Conservation (phyloP, 106 monocot genomes). For the Cymbidium sinense region DNA sequence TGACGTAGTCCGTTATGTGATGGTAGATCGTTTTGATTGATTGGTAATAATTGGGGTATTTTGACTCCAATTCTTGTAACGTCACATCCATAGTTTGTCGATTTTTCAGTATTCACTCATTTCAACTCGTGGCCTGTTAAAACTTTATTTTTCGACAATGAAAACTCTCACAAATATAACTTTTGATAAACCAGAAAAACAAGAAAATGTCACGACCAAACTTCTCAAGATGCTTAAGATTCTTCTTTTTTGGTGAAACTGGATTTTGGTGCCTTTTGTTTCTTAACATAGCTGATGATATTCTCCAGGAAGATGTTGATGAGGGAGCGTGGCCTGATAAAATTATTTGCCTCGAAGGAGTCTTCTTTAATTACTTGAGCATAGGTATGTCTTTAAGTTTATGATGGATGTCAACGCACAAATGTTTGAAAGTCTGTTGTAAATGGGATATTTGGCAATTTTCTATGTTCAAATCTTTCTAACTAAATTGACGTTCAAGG, state of each 20-base stretch:
- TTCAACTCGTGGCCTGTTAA: too few relatives aligned
- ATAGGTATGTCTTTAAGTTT: conserved; percentile 38
- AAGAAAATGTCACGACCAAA: too few relatives aligned
- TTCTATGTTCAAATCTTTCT: neutral
- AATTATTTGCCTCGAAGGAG: conserved; percentile 55
- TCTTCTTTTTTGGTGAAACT: neutral
- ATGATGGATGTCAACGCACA: neutral
- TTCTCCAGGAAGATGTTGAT: conserved; percentile 33
- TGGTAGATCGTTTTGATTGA: too few relatives aligned
- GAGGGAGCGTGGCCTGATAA: conserved; percentile 33
- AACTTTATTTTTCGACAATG: too few relatives aligned
- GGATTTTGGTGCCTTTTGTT: neutral
- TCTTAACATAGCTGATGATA: neutral
- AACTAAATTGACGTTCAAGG: neutral
- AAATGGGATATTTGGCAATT: neutral
- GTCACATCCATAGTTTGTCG: too few relatives aligned
- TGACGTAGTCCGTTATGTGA: too few relatives aligned
- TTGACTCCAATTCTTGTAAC: too few relatives aligned
- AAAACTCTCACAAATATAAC: too few relatives aligned
- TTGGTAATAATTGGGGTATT: too few relatives aligned
- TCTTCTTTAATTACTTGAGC: conserved; percentile 76
- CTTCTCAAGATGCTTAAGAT: neutral
- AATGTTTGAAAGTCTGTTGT: neutral
- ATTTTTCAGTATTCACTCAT: too few relatives aligned
- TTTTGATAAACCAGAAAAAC: too few relatives aligned